Evolutionary conservation across 192 early-diverging fungal genomes (phyloP), one percentile per base, ranked within the genome.

Genomic region (Obelidium mucronatum): DNA sequence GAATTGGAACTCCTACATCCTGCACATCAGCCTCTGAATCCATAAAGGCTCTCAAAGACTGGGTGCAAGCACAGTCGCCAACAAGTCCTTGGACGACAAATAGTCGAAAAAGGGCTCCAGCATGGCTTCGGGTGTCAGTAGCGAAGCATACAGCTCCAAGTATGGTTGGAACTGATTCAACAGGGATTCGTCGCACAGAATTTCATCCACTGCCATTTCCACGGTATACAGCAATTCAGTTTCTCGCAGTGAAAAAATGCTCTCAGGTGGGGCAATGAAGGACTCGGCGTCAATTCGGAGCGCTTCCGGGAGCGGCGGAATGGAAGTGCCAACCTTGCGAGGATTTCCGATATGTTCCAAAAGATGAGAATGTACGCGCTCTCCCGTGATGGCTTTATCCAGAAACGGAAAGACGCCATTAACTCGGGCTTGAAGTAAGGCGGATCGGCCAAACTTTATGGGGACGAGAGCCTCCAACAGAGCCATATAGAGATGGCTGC

Each of bases 241-340:
- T 8, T 60, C 58, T 15, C 39, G 13, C 13, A 37, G 34, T 13
- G 63, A 15, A 37, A 65, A 65, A 11, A 65, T 15, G 37, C n/a
- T 28, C 13, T 65, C 63, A 11, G 63, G 34, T 33, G 63, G 63
- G 30, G 63, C 63, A 65, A 65, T 65, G 37, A 65, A 65, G 17
- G 63, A 65, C 26, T 65, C 63, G 33, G 63, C 63, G 19, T 65
- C 37, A 40, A 17, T 8, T 15, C 30, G 13, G 22, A 13, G 48
- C 11, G 48, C 11, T 8, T 8, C 22, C 22, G 8, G 11, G 48
- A 51, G 48, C 11, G 8, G 48, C 22, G 48, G 48, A 22, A 51
- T 8, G 48, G 48, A 22, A 13, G 8, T 8, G 48, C 48, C 48
- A 51, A 51, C 22, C 13, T 65, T 65, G 4, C 8, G 4, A 6